Base-by-base conservation (phyloP, 352 stramenopile genomes). In the Globisporangium perplexum region DNA sequence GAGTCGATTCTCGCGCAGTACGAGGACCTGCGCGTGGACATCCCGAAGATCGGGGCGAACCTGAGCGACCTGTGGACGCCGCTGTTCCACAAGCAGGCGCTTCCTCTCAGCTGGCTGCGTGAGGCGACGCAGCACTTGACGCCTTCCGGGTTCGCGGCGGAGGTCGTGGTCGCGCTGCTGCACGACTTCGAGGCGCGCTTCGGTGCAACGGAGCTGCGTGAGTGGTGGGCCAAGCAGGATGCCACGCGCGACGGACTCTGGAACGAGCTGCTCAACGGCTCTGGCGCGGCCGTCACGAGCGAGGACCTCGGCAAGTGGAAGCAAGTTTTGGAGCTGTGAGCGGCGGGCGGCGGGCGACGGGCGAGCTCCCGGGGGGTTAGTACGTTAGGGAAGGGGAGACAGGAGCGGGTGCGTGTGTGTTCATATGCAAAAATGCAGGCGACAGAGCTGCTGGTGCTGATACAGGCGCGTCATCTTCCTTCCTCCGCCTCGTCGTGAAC, bases 21-120 rank as follows among this genome's bases (percentile, higher is more conserved):
- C 41, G 74, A 90, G 46, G 79, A 93, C 43, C 55, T 87, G 42
- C 74, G 74, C 28, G 75, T 93, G 17, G 82, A 93, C 59, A 78
- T 93, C 24, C 82, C 82, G n/a, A 71, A 71, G 24, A 57, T 90
- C 30, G 74, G 64, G 12, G 47, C 59, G 11, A 87, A 83, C 43
- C 53, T 86, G 45, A 76, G 78, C 20, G 75, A 88, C 18, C 50
- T 93, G 4, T 86, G 61, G 69, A 68, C 65, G 7, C 60, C 70
- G n/a, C 49, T 93, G 61, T 87, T 93, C 47, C 59, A 68, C n/a
- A 71, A 74, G 35, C 24, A 74, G 10, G 52, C 61, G 18, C 59
- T 93, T 1, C 68, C 69, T 17, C 43, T 88, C 2, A 44, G 49
- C 0, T 93, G 79, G 79, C 55, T 93, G 26, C 49, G 49, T 10